phyloP scores from a whole-genome alignment of 140 eudicot genomes.

The Erigeron philadelphicus region DNA sequence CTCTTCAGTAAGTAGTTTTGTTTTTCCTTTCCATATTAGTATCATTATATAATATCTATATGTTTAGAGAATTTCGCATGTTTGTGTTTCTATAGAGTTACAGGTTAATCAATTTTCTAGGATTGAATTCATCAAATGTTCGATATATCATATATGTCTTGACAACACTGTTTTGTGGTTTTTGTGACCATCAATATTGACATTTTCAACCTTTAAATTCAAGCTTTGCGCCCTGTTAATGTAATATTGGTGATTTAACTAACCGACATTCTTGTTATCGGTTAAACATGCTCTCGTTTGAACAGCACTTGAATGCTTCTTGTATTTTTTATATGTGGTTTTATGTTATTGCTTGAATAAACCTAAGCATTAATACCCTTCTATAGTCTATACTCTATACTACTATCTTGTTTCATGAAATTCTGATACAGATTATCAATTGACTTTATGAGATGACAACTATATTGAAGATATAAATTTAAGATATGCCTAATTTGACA shows the following conservation, averaged over 20 bases:
- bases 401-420: too few relatives aligned
- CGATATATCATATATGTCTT: not conserved
- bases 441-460: too few relatives aligned
- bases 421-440: too few relatives aligned
- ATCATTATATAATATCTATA: not conserved
- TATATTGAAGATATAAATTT: too few relatives aligned
- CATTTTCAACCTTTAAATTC: not conserved
- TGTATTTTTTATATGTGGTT: not conserved
- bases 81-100: not conserved
- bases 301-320: not conserved
- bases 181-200: not conserved
- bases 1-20: conserved; percentile 26
- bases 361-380: not conserved
- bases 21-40: not conserved
- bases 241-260: not conserved
- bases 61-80: not conserved
- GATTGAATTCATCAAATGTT: not conserved
- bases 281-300: not conserved
- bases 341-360: not conserved
- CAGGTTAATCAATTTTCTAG: not conserved
- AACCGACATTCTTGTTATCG: too few relatives aligned
- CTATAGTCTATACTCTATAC: not conserved
- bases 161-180: not conserved
- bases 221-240: not conserved
- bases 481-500: too few relatives aligned